These are phyloP conservation scores for Pezicula radicicola DNA, from an alignment of 2,329 filamentous ascomycete species.

Conservation along the genomic window DNA sequence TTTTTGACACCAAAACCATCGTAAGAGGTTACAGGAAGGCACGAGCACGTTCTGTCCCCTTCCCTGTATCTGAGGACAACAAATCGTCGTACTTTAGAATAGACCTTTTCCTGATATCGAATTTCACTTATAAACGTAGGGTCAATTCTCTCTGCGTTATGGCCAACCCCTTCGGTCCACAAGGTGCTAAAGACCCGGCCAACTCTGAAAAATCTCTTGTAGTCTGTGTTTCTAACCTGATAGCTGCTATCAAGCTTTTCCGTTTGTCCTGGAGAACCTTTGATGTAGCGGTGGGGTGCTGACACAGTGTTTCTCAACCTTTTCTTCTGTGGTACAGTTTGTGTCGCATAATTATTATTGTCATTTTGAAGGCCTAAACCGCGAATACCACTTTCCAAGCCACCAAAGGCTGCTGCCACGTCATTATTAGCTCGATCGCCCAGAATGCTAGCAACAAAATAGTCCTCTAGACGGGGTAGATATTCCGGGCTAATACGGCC, in stretches of 20 bases:
- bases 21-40: slow-evolving; percentile 17
- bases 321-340: too few species aligned
- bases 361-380: too few species aligned
- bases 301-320: too few species aligned
- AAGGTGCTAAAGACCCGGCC: slow-evolving; percentile 21
- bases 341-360: too few species aligned
- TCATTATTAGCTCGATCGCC: too few species aligned
- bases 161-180: slow-evolving; percentile 15
- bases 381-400: too few species aligned
- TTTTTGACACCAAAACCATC: not conserved
- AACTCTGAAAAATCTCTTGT: slow-evolving; percentile 15
- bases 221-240: slow-evolving; percentile 14
- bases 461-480: too few species aligned
- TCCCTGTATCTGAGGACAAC: slow-evolving; percentile 15
- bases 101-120: slow-evolving; percentile 12
- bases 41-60: slow-evolving; percentile 7
- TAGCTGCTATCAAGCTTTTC: slow-evolving; percentile 15
- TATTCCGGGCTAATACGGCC: too few species aligned
- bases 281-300: too few species aligned
- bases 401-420: too few species aligned
- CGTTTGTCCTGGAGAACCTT: too few species aligned
- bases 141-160: not conserved
- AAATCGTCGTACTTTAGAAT: slow-evolving; percentile 18
- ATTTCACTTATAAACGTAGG: slow-evolving; percentile 12
- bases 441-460: too few species aligned